Evolutionary conservation across 495 filamentous ascomycete species (phyloP).

Genomic region (Neurospora sp.): DNA sequence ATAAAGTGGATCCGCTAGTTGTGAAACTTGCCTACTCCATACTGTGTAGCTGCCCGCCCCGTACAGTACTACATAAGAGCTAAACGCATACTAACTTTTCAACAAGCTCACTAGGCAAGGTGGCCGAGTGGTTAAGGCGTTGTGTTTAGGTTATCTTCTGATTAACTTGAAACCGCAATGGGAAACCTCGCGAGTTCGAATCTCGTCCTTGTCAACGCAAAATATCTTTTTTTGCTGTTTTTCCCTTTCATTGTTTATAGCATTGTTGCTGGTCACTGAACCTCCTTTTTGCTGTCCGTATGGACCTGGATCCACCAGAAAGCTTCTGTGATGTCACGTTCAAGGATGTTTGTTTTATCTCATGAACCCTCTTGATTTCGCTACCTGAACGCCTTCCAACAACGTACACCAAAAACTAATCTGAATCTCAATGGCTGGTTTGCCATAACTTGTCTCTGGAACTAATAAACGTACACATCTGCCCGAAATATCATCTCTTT

Average conservation of each 20-base stretch:
- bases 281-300: background rate
- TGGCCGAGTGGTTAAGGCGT: constrained; percentile 46
- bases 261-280: background rate
- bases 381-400: background rate
- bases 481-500: background rate
- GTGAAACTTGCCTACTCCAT: background rate
- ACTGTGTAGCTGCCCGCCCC: background rate
- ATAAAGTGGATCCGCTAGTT: background rate
- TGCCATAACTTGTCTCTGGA: background rate
- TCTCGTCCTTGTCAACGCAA: constrained; percentile 15
- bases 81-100: background rate
- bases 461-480: background rate
- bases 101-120: constrained; percentile 14
- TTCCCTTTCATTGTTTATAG: background rate
- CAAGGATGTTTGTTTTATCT: background rate
- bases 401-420: background rate
- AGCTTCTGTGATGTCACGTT: background rate
- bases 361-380: background rate
- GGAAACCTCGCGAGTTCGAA: constrained; percentile 17
- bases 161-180: constrained; percentile 11
- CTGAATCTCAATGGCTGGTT: background rate
- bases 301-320: background rate
- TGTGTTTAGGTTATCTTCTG: constrained; percentile 35
- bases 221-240: background rate
- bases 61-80: background rate